A percentile compares a stretch with the other conserved stretches of the same genome.
Conservation (phyloP, 164 flowering plant genomes). For the Santalum album region DNA sequence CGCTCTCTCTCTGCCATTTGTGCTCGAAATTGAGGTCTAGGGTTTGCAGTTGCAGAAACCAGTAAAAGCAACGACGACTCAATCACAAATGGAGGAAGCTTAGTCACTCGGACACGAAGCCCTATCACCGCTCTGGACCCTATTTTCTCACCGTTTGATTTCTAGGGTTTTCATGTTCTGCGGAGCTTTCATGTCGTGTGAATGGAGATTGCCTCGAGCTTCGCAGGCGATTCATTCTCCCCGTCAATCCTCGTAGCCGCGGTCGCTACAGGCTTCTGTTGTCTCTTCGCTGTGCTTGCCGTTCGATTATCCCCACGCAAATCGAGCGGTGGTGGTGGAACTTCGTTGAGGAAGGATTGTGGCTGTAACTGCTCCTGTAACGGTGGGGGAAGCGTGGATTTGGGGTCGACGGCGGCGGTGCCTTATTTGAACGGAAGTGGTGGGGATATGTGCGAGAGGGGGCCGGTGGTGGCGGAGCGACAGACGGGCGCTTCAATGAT, state of each 20-base stretch:
- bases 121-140: no score
- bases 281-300: constrained; percentile 27
- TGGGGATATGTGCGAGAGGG: constrained; percentile 17
- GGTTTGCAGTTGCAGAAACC: no score
- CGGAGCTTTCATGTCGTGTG: constrained; percentile 45
- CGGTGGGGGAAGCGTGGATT: not conserved
- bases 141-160: not conserved
- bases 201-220: constrained; percentile 36
- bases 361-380: constrained; percentile 24
- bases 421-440: constrained; percentile 26
- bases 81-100: no score
- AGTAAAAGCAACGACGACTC: no score
- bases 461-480: constrained; percentile 21
- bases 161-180: constrained; percentile 30
- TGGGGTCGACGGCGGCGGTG: not conserved
- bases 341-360: constrained; percentile 12
- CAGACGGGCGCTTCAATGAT: constrained; percentile 85
- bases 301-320: constrained; percentile 14
- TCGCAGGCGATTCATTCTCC: constrained; percentile 9
- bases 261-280: constrained; percentile 25
- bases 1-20: not conserved
- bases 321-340: not conserved
- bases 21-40: no score
- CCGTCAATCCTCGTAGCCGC: constrained; percentile 22
- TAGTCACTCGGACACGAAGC: no score